phyloP scores from a whole-genome alignment of 2,329 filamentous ascomycete species.

The Camillea tinctor region DNA sequence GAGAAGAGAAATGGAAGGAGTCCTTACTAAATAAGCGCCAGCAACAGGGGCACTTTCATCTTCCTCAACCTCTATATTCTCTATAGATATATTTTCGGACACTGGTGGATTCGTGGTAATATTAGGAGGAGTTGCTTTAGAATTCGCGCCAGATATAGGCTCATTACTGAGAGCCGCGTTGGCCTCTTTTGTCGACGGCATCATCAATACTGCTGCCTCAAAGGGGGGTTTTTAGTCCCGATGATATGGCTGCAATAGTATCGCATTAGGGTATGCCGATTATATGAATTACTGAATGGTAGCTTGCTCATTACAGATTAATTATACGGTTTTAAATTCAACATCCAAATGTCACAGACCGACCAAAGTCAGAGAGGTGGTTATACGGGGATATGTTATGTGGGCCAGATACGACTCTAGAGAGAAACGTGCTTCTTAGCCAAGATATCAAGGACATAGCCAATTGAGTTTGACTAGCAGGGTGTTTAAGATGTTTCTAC shows the following conservation, averaged over 20 bases:
- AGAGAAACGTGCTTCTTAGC: too few relatives aligned
- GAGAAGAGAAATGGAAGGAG: too few relatives aligned
- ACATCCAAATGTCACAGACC: neutral
- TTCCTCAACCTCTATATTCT: too few relatives aligned
- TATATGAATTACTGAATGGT: neutral
- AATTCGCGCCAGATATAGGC: too few relatives aligned
- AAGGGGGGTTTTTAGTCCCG: neutral
- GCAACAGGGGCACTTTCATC: too few relatives aligned
- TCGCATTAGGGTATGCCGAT: neutral
- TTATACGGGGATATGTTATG: neutral
- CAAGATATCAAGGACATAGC: too few relatives aligned
- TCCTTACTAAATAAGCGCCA: too few relatives aligned
- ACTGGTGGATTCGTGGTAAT: too few relatives aligned
- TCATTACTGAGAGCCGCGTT: neutral
- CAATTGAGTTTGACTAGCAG: neutral
- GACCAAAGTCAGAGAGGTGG: too few relatives aligned
- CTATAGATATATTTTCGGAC: too few relatives aligned
- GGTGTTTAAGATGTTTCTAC: neutral
- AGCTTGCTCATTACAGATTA: neutral
- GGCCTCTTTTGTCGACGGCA: neutral
- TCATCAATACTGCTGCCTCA: neutral
- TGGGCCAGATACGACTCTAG: neutral
- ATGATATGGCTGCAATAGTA: neutral
- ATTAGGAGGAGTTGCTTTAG: too few relatives aligned
- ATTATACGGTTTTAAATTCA: neutral